Conservation (phyloP, 306 rosid species). For the Casuarina glauca region DNA sequence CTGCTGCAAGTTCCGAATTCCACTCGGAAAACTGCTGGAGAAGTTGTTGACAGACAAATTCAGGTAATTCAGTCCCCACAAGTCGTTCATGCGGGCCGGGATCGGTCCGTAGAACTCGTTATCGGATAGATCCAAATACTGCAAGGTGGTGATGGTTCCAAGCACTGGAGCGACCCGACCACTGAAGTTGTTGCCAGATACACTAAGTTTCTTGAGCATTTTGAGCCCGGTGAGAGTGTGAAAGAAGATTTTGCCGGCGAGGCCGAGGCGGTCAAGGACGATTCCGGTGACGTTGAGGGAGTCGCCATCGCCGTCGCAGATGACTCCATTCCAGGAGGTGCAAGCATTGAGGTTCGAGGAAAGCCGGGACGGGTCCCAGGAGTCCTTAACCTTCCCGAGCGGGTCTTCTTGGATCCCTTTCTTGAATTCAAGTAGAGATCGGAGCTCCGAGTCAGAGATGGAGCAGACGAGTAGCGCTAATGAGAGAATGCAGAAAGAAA, state of each 20-base stretch:
- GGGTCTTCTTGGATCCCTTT: conserved; percentile 78
- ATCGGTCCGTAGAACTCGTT: conserved; percentile 88
- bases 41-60: conserved; percentile 66
- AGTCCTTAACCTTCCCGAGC: conserved; percentile 27
- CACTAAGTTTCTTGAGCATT: conserved; percentile 55
- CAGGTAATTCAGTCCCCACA: conserved; percentile 70
- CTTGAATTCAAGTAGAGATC: conserved; percentile 79
- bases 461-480: conserved; percentile 14
- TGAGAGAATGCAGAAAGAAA: conserved; percentile 22
- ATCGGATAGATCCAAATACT: conserved; percentile 81
- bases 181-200: conserved; percentile 68
- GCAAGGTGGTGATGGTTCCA: conserved; percentile 59
- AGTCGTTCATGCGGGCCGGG: conserved; percentile 75
- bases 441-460: conserved; percentile 64
- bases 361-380: conserved; percentile 47
- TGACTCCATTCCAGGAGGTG: conserved; percentile 64
- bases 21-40: conserved; percentile 66
- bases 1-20: conserved; percentile 72
- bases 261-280: conserved; percentile 50
- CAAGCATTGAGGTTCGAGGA: conserved; percentile 27
- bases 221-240: conserved; percentile 71
- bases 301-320: conserved; percentile 62
- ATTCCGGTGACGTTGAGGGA: conserved; percentile 64
- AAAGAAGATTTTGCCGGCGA: conserved; percentile 75
- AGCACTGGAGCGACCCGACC: conserved; percentile 77